phyloP scores from a whole-genome alignment of 2,329 filamentous ascomycete genomes.

The Rhinocladiella similis region DNA sequence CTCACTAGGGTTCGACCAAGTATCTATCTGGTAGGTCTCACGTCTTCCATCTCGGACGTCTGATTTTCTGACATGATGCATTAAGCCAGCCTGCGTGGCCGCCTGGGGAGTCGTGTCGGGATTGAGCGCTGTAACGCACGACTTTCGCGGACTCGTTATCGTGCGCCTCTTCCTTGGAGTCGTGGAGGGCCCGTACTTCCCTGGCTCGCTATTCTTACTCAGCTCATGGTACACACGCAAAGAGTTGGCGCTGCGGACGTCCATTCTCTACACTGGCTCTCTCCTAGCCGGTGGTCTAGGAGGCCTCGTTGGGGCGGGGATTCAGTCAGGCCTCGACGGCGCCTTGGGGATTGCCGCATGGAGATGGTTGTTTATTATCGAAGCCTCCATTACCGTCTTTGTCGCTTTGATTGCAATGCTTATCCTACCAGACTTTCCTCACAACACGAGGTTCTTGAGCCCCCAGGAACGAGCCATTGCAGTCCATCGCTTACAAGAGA shows the following conservation, averaged over 20 bases:
- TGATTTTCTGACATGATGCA: conserved; percentile 36
- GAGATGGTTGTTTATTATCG: conserved; percentile 62
- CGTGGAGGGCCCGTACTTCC: conserved; percentile 53
- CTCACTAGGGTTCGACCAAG: conserved; percentile 68
- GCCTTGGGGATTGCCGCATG: conserved; percentile 60
- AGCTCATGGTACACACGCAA: conserved; percentile 64
- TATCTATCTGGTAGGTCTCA: conserved; percentile 57
- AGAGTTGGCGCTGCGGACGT: conserved; percentile 55
- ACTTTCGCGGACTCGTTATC: conserved; percentile 43
- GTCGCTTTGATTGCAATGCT: conserved; percentile 39
- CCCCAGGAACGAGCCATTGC: conserved; percentile 50
- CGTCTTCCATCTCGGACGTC: too few species aligned
- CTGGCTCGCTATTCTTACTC: conserved; percentile 63
- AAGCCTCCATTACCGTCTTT: conserved; percentile 51
- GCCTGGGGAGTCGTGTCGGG: conserved; percentile 63
- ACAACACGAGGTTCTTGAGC: conserved; percentile 46
- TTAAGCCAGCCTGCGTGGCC: conserved; percentile 44
- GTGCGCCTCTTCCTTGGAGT: conserved; percentile 44
- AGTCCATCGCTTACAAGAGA: conserved; percentile 52
- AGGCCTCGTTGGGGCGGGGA: conserved; percentile 55
- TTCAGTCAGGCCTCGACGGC: conserved; percentile 51
- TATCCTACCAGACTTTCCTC: conserved; percentile 41
- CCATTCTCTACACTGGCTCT: conserved; percentile 60
- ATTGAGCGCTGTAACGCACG: conserved; percentile 41
- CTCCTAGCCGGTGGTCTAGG: conserved; percentile 54